Percentiles rank a stretch among this genome's conserved stretches.
These are phyloP conservation scores for Colletotrichum sp. DNA, from an alignment of 2,329 filamentous ascomycete species.

Conservation along the genomic window DNA sequence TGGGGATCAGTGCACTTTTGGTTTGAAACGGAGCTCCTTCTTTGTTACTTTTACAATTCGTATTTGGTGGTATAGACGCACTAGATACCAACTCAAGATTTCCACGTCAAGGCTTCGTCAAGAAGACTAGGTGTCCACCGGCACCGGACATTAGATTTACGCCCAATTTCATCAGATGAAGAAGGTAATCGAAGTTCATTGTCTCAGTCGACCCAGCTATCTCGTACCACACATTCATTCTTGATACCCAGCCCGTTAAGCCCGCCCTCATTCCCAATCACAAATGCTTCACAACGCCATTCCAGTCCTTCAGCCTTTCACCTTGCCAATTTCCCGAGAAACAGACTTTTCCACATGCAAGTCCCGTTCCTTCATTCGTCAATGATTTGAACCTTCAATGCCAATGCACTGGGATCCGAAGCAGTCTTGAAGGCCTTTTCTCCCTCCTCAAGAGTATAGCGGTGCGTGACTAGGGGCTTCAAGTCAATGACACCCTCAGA, in stretches of 20 bases:
- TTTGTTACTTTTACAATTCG: not conserved
- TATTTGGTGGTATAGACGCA: not conserved
- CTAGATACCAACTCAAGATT: not conserved
- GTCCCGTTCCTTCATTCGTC: conserved; percentile 7
- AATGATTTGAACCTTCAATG: conserved; percentile 21
- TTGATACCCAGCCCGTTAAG: not conserved
- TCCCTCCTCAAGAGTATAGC: conserved; percentile 35
- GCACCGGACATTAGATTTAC: not conserved
- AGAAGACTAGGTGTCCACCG: not conserved
- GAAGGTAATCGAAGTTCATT: not conserved
- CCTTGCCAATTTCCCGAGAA: accelerated
- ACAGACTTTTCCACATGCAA: not conserved
- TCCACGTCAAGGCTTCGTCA: not conserved
- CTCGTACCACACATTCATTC: not conserved
- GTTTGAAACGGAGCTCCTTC: not conserved
- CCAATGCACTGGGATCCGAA: conserved; percentile 6
- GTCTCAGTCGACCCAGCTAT: not conserved
- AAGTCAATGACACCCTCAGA: conserved; percentile 30
- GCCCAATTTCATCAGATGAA: not conserved
- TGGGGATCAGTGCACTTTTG: not conserved
- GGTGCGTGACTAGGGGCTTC: conserved; percentile 33
- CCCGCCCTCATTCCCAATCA: not conserved
- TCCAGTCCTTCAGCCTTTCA: not conserved
- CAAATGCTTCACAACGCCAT: not conserved
- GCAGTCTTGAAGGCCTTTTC: conserved; percentile 30